Evolutionary conservation across 139 green algal genomes (phyloP).

Genomic region (Gonium pectorale): DNA sequence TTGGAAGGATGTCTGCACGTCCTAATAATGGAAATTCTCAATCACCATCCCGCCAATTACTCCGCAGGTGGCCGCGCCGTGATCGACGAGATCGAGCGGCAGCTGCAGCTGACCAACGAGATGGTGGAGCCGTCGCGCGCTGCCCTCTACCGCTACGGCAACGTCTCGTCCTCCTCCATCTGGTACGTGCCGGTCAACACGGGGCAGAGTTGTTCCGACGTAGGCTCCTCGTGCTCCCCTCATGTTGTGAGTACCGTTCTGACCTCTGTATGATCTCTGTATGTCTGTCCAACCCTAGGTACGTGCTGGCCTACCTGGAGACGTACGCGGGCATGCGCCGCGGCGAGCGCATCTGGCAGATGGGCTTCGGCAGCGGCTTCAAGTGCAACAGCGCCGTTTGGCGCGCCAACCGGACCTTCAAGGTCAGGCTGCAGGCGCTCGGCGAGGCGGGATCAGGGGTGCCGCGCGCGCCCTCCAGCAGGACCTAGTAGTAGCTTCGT

Average conservation of each 20-base stretch:
- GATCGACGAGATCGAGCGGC: conserved; percentile 97
- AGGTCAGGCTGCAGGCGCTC: conserved; percentile 30
- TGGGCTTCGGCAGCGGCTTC: conserved; percentile 95
- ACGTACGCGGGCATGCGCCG: conserved; percentile 65
- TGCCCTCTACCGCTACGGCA: conserved; percentile 88
- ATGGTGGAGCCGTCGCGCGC: conserved; percentile 84
- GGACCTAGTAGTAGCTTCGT: too few relatives aligned
- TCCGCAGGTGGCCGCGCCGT: conserved; percentile 84
- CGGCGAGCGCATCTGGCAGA: conserved; percentile 91
- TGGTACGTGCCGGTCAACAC: conserved; percentile 79
- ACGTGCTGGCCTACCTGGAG: conserved; percentile 86
- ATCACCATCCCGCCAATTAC: too few relatives aligned
- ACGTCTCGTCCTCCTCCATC: conserved; percentile 87
- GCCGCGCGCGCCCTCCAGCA: too few relatives aligned
- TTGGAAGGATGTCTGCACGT: too few relatives aligned
- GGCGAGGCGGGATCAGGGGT: too few relatives aligned
- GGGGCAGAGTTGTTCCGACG: too few relatives aligned
- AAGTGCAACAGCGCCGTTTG: conserved; percentile 97
- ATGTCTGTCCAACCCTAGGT: too few relatives aligned
- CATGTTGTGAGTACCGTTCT: too few relatives aligned
- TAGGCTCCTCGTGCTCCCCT: too few relatives aligned
- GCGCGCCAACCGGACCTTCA: conserved; percentile 75
- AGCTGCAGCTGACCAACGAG: conserved; percentile 76
- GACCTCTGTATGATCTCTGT: too few relatives aligned
- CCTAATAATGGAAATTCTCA: too few relatives aligned